phyloP scores from a whole-genome alignment of 2,329 filamentous ascomycete genomes.

The Talaromyces islandicus region DNA sequence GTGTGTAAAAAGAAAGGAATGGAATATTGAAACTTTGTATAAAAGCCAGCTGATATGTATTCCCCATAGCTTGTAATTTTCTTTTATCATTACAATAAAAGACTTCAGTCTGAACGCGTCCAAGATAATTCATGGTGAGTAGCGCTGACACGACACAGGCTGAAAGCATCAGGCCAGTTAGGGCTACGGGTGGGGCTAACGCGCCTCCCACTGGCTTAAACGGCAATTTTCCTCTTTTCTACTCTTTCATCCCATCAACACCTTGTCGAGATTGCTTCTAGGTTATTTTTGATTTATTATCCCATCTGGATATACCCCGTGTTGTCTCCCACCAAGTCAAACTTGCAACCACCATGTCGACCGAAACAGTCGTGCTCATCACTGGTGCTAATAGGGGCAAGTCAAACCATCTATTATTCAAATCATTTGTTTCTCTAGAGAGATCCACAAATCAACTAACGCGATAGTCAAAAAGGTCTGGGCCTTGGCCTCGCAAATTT shows the following conservation, averaged over 20 bases:
- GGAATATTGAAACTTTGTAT: no score
- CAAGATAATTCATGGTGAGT: background rate
- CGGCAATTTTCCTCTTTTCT: background rate
- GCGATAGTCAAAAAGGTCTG: background rate
- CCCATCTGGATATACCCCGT: background rate
- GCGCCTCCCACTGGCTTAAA: background rate
- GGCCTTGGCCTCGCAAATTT: slow-evolving; percentile 7
- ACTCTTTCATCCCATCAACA: background rate
- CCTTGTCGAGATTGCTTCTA: background rate
- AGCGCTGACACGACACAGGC: background rate
- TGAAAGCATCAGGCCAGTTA: background rate
- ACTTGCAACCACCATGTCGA: slow-evolving; percentile 1
- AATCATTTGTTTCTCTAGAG: background rate
- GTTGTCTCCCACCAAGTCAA: background rate
- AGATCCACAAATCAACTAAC: background rate
- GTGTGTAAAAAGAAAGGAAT: background rate
- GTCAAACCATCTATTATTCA: background rate
- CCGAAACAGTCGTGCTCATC: slow-evolving; percentile 9
- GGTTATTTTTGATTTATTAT: background rate
- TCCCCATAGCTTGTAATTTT: no score
- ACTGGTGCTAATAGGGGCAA: slow-evolving; percentile 9
- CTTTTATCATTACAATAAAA: no score
- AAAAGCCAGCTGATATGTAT: no score
- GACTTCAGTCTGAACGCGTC: no score
- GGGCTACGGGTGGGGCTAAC: background rate